Evolutionary conservation across 1,284 basidiomycete genomes (phyloP), one percentile per base, ranked within the genome.

Genomic region (Heterobasidion occidentale): DNA sequence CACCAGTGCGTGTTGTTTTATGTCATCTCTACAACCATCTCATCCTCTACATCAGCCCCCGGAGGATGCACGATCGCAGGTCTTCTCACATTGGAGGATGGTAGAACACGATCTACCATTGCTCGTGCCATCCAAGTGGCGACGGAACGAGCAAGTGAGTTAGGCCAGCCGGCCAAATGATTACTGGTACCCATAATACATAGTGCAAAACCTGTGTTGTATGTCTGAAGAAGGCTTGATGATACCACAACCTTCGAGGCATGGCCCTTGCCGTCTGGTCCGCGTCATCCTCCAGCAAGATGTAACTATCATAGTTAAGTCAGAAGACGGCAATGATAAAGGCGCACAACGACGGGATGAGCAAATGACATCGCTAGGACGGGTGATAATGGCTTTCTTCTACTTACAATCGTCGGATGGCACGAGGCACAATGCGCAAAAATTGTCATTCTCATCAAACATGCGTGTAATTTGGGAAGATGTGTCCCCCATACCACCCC

Each of bases 21-120:
- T n/a, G 49, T 11, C 20, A 17, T 46, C 1, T 35, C 35, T 1
- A 1, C 9, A 5, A 35, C 15, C 1, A 12, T 50, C 47, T 47
- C 38, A 50, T 50, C 33, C 47, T 49, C 3, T 27, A 52, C 47
- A 45, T 35, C 61, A 98, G 94, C 97, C 46, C 97, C 97, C 0
- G 97, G 96, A 58, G 97, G 97, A 36, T 99, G 96, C 68, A 99
- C 97, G 0, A 99, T 99, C 63, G 97, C 97, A 1, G 97, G 97
- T 14, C 74, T 99, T 49, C 76, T 99, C 35, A 90, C 92, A 0
- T 80, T 99, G 68, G 97, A 99, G 71, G 97, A 99, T 66, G 97
- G 96, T 0, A 80, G 84, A 61, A 88, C 99, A 20, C 82, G 97
- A 47, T 95, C 93, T 1, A 98, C 96, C 0, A 95, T 99, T 65